These are phyloP conservation scores for Prunus armeniaca DNA, from an alignment of 306 rosid species.

Conservation along the genomic window DNA sequence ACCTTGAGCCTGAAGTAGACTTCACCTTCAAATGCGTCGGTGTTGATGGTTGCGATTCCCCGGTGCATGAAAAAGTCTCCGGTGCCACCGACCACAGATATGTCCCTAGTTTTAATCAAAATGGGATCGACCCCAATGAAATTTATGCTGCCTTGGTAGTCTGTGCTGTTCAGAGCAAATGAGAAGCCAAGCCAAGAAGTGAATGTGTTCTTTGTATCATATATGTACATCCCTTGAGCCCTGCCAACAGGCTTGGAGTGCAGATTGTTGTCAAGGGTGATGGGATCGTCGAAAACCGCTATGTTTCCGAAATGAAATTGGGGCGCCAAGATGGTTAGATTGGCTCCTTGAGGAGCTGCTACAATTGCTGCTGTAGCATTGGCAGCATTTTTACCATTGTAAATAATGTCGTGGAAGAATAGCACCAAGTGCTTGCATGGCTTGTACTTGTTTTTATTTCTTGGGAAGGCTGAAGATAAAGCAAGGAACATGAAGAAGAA, in stretches of 20 bases:
- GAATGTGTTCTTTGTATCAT: conserved; percentile 58
- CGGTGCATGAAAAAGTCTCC: conserved; percentile 83
- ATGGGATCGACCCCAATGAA: conserved; percentile 64
- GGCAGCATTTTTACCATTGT: conserved; percentile 56
- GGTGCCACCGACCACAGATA: conserved; percentile 67
- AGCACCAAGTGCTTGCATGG: conserved; percentile 63
- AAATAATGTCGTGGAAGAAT: conserved; percentile 66
- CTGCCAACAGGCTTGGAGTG: conserved; percentile 70
- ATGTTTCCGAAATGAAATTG: conserved; percentile 57
- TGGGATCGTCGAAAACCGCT: conserved; percentile 69
- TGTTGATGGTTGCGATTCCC: conserved; percentile 64
- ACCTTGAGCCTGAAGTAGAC: conserved; percentile 70
- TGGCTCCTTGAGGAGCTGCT: conserved; percentile 61
- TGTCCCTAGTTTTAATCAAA: conserved; percentile 53
- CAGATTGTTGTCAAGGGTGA: conserved; percentile 64
- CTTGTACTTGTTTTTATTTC: conserved; percentile 17
- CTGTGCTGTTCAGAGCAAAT: conserved; percentile 44
- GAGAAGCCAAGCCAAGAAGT: conserved; percentile 70
- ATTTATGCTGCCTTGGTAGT: conserved; percentile 52
- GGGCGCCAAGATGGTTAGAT: conserved; percentile 48
- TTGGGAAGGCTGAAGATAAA: conserved; percentile 34
- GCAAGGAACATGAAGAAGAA: conserved; percentile 24
- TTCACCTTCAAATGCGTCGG: conserved; percentile 72
- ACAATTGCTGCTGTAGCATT: conserved; percentile 79
- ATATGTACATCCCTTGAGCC: conserved; percentile 78